Percentiles rank a stretch among this genome's conserved stretches.
phyloP scores from a whole-genome alignment of 169 alveolate genomes.

The Plasmodium yoelii region DNA sequence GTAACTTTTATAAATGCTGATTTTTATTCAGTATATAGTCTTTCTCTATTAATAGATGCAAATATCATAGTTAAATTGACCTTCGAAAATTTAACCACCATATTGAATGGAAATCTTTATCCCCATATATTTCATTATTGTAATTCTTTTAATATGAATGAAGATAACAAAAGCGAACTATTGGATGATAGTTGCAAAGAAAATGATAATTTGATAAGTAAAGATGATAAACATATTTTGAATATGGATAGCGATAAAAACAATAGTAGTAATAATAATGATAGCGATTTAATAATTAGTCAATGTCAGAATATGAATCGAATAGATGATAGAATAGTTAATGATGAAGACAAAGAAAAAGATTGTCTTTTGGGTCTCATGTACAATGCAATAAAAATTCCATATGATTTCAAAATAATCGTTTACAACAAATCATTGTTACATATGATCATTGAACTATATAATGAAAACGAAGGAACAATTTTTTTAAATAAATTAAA shows the following conservation, averaged over 20 bases:
- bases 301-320: background rate
- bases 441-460: conserved; percentile 45
- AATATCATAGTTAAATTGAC: conserved; percentile 20
- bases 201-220: background rate
- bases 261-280: background rate
- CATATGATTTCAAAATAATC: conserved; percentile 47
- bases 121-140: conserved; percentile 52
- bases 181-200: background rate
- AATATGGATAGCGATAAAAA: background rate
- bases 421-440: conserved; percentile 31
- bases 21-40: conserved; percentile 30
- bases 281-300: background rate
- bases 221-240: no score
- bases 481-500: conserved; percentile 12
- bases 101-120: conserved; percentile 35
- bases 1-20: conserved; percentile 49
- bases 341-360: conserved; percentile 5
- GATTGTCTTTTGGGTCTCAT: background rate
- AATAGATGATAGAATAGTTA: background rate
- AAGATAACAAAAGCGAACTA: no score
- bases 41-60: conserved; percentile 50
- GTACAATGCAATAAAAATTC: conserved; percentile 28
- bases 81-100: conserved; percentile 19
- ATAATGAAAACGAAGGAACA: conserved; percentile 3
- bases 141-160: background rate